Percentiles rank a stretch among this genome's conserved stretches.
phyloP scores from a whole-genome alignment of 805 yeast genomes.

The Candida chilensis region DNA sequence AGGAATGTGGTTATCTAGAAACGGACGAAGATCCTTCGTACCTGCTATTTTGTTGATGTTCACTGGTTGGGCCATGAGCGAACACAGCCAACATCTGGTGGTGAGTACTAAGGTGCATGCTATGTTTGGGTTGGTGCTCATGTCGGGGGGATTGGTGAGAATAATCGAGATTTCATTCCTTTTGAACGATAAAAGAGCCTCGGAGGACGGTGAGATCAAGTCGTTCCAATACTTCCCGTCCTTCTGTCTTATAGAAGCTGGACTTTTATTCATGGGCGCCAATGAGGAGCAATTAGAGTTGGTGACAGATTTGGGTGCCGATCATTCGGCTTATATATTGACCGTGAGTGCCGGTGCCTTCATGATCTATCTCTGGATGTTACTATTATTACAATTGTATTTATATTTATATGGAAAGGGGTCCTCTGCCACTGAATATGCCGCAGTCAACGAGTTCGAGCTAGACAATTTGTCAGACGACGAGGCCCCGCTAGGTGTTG shows the following conservation, averaged over 20 bases:
- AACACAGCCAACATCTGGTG: constrained; percentile 67
- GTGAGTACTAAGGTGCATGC: constrained; percentile 85
- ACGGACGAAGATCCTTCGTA: constrained; percentile 59
- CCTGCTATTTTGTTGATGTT: constrained; percentile 78
- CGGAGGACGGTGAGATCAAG: constrained; percentile 33
- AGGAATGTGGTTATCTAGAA: constrained; percentile 70
- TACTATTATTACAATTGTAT: constrained; percentile 52
- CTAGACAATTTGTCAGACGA: constrained; percentile 20
- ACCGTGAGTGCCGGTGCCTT: constrained; percentile 67
- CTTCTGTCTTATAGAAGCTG: constrained; percentile 68
- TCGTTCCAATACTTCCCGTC: constrained; percentile 88
- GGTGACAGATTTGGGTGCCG: constrained; percentile 69
- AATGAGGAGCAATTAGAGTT: constrained; percentile 77
- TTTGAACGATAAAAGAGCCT: constrained; percentile 46
- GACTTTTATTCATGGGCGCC: constrained; percentile 85
- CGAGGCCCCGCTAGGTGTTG: too few relatives aligned
- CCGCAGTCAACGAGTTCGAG: constrained; percentile 20
- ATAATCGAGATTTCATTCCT: constrained; percentile 74
- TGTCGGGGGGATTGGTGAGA: constrained; percentile 69
- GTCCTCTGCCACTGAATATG: constrained; percentile 11
- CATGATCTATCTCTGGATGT: constrained; percentile 56
- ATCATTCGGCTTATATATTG: constrained; percentile 76
- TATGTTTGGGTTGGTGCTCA: constrained; percentile 75
- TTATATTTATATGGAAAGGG: constrained; percentile 28
- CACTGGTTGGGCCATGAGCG: constrained; percentile 94